These are phyloP conservation scores for Protomyces macrosporus DNA, from an alignment of 1,139 yeast species.

Conservation along the genomic window DNA sequence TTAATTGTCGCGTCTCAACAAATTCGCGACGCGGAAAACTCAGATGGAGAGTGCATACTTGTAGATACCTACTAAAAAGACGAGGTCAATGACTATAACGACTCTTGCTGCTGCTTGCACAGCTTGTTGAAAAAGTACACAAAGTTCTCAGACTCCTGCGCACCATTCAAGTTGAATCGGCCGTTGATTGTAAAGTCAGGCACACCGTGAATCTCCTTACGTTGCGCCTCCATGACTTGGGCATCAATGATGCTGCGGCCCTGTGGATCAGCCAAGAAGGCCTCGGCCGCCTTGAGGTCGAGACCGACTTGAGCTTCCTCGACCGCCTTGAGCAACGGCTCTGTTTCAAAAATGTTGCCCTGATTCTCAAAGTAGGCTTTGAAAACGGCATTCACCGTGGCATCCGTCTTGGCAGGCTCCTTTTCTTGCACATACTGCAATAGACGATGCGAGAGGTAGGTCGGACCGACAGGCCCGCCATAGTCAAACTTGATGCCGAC, in stretches of 20 bases:
- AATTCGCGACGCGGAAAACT: too few relatives aligned
- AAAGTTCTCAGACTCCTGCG: constrained; percentile 30
- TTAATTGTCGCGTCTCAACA: too few relatives aligned
- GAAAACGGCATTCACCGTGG: constrained; percentile 28
- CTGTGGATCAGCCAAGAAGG: constrained; percentile 18
- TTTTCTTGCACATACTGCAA: constrained; percentile 26
- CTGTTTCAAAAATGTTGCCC: constrained; percentile 26
- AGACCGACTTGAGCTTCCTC: constrained; percentile 1
- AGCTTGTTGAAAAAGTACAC: constrained; percentile 7
- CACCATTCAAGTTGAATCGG: constrained; percentile 27
- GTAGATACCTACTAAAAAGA: too few relatives aligned
- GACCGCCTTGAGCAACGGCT: neutral
- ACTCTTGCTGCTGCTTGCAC: too few relatives aligned
- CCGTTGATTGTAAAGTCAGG: constrained; percentile 30
- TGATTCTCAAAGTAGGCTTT: constrained; percentile 25
- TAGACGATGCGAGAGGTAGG: constrained; percentile 29
- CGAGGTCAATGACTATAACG: too few relatives aligned
- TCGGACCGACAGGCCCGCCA: constrained; percentile 29
- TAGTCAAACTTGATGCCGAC: constrained; percentile 28
- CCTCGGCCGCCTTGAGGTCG: constrained; percentile 24
- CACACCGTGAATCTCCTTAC: constrained; percentile 29
- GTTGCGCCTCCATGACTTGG: constrained; percentile 17
- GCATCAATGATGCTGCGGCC: constrained; percentile 22
- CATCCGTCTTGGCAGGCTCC: constrained; percentile 28
- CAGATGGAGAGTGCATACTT: too few relatives aligned